Percentiles rank a stretch among this genome's conserved stretches.
Conservation (phyloP, 2,329 filamentous ascomycete species). For the Cryphonectria japonica region DNA sequence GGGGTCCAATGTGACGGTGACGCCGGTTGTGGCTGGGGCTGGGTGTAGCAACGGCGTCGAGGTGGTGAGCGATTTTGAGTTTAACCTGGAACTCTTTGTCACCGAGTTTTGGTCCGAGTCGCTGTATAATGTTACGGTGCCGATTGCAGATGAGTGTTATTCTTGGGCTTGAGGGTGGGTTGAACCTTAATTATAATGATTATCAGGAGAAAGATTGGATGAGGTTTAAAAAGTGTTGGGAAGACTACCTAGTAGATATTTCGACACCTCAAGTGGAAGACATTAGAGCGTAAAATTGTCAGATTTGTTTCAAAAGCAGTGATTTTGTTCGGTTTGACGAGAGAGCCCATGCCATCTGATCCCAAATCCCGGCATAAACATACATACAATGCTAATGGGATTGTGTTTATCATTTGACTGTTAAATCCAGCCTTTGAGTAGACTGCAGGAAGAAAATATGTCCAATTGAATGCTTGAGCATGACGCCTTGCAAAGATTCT, state of each 20-base stretch:
- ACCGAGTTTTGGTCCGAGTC: conserved; percentile 35
- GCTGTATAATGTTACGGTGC: conserved; percentile 35
- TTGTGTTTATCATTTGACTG: too few relatives aligned
- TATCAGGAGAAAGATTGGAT: neutral
- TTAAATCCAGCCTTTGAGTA: too few relatives aligned
- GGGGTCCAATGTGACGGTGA: conserved; percentile 18
- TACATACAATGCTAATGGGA: too few relatives aligned
- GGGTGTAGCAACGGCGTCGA: conserved; percentile 35
- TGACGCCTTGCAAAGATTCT: neutral
- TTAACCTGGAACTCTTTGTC: conserved; percentile 34
- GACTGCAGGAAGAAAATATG: too few relatives aligned
- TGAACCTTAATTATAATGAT: neutral
- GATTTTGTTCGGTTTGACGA: too few relatives aligned
- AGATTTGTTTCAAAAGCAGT: too few relatives aligned
- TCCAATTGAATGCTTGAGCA: neutral
- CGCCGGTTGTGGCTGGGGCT: conserved; percentile 14
- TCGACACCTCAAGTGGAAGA: too few relatives aligned
- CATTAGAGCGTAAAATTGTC: too few relatives aligned
- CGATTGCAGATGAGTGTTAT: conserved; percentile 37
- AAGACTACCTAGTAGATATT: neutral
- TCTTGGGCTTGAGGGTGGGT: conserved; percentile 27
- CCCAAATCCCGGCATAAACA: too few relatives aligned
- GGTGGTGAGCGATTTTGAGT: conserved; percentile 35
- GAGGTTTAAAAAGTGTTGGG: neutral
- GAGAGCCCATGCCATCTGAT: too few relatives aligned